Evolutionary conservation across 2,329 filamentous ascomycete genomes (phyloP).

Genomic region (Mollisiaceae sp.): DNA sequence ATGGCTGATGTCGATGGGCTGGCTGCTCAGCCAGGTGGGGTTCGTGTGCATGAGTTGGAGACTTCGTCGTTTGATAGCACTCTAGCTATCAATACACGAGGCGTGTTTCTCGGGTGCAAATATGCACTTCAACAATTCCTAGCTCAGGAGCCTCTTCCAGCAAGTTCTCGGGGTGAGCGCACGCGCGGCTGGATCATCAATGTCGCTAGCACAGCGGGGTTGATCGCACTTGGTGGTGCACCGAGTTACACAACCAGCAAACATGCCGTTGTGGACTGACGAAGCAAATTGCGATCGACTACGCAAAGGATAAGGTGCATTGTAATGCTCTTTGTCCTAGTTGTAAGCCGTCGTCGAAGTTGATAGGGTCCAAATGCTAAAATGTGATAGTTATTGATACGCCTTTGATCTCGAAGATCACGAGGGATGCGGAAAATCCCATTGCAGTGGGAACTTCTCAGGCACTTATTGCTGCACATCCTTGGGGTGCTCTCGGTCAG

Average conservation of each 20-base stretch:
- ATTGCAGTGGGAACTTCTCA: not conserved
- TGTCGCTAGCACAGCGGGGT: slow-evolving; percentile 32
- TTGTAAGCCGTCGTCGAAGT: slow-evolving; percentile 37
- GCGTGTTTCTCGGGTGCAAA: slow-evolving; percentile 50
- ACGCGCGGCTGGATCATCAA: slow-evolving; percentile 52
- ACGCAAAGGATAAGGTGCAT: slow-evolving; percentile 53
- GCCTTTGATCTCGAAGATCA: slow-evolving; percentile 8
- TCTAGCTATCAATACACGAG: slow-evolving; percentile 46
- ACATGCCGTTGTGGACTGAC: slow-evolving; percentile 55
- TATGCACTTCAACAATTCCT: slow-evolving; percentile 56
- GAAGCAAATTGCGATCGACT: slow-evolving; percentile 54
- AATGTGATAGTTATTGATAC: not conserved
- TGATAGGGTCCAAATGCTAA: not conserved
- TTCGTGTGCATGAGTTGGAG: slow-evolving; percentile 51
- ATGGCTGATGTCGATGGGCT: slow-evolving; percentile 23
- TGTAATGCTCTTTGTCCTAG: slow-evolving; percentile 60
- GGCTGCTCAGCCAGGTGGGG: slow-evolving; percentile 41
- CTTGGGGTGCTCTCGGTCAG: slow-evolving; percentile 16
- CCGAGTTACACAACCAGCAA: slow-evolving; percentile 47
- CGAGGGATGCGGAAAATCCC: not conserved
- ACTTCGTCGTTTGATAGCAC: slow-evolving; percentile 52
- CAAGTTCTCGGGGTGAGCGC: slow-evolving; percentile 47
- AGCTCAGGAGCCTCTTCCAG: slow-evolving; percentile 47
- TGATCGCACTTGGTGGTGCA: slow-evolving; percentile 4
- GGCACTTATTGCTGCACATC: slow-evolving; percentile 13